Evolutionary conservation across 257 asterid genomes (phyloP).

Genomic region (Nemophila menziesii): DNA sequence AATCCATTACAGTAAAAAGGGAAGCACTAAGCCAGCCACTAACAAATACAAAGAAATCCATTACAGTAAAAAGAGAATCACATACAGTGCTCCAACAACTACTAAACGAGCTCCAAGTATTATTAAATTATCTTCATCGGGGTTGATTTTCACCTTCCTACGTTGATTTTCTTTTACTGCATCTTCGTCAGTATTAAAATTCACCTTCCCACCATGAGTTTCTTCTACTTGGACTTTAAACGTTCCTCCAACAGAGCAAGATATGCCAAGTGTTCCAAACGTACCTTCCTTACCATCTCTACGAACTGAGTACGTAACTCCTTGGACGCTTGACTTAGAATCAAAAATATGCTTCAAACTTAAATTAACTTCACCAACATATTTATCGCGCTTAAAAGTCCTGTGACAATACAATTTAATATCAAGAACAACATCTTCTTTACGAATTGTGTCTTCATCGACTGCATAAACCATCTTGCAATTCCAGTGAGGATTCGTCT

Average conservation of each 20-base stretch:
- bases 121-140: background rate
- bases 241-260: background rate
- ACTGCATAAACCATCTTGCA: background rate
- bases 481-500: conserved; percentile 6
- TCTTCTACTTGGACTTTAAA: background rate
- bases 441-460: background rate
- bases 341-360: conserved; percentile 3
- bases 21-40: no score
- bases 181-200: no score
- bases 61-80: no score
- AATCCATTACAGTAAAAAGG: no score
- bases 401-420: conserved; percentile 1
- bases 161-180: no score
- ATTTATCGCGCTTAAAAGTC: background rate
- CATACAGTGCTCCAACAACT: no score
- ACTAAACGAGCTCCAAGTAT: background rate
- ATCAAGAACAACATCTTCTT: background rate
- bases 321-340: background rate
- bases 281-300: background rate
- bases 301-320: background rate
- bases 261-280: background rate
- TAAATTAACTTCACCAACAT: conserved; percentile 9
- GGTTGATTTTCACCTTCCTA: background rate
- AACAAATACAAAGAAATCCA: no score
- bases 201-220: background rate